Evolutionary conservation across 768 basidiomycete genomes (phyloP), one percentile per base, ranked within the genome.

Genomic region (Lactarius indigo): DNA sequence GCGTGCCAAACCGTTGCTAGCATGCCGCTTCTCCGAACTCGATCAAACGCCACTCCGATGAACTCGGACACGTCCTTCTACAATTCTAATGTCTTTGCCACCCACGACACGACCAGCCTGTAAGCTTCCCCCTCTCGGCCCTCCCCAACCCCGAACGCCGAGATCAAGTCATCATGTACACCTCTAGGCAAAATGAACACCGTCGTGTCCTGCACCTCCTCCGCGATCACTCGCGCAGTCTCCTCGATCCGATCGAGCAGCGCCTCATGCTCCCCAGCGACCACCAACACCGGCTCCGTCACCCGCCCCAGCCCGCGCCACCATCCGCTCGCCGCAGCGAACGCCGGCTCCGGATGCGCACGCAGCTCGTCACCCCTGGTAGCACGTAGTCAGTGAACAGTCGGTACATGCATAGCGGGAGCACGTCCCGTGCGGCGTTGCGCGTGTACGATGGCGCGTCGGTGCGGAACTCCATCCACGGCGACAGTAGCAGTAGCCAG

Each of bases 101-200:
- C 8, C 52, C 54, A 66, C 23, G 55, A 57, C 23, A 61, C 56
- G 1, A 57, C 28, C 2, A 62, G 9, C 47, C 41, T 58, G 18
- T 66, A 58, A 28, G 50, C 61, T 0, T 52, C 56, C 13, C 37
- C 65, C 30, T 28, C 59, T 42, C 41, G n/a, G 23, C 63, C 66
- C 35, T 59, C 63, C 1, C 58, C 64, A 17, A 41, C 9, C 6
- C 20, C 41, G 37, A 65, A 65, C 6, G 47, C 58, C 3, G 8
- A 15, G 0, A 59, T 57, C 4, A 68, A 65, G 55, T 68, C 66
- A 23, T 65, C 66, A 60, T 65, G 66, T 52, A 68, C 58, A 10
- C 66, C 63, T 30, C 59, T 44, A 44, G 62, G 58, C 28, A 59
- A 9, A 5, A 60, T 30, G 9, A 60, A 59, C 39, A 57, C 4